Conservation (phyloP, 805 yeast genomes). For the Wickerhamia fluorescens region DNA sequence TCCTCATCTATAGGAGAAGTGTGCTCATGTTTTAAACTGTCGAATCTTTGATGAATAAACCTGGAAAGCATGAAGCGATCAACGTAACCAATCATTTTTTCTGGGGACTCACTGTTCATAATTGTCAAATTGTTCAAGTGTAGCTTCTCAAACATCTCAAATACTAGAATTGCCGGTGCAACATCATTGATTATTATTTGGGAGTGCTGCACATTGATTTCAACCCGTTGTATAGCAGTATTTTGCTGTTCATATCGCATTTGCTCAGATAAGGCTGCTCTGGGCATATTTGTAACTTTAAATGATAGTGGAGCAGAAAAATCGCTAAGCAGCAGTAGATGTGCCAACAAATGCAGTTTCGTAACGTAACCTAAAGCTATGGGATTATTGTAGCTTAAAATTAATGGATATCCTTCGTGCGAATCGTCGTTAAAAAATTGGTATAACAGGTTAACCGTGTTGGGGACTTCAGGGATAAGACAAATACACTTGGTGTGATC, state of each 20-base stretch:
- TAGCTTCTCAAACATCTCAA: conserved; percentile 34
- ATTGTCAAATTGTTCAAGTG: conserved; percentile 30
- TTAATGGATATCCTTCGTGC: conserved; percentile 38
- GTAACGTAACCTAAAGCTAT: conserved; percentile 27
- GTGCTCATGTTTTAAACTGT: conserved; percentile 9
- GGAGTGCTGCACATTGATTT: conserved; percentile 14
- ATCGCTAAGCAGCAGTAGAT: conserved; percentile 4
- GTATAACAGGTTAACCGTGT: conserved; percentile 14
- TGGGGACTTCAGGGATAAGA: conserved; percentile 17
- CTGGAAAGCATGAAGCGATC: conserved; percentile 30
- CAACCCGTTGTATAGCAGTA: conserved; percentile 7
- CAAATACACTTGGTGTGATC: conserved; percentile 20
- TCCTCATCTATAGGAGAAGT: too few relatives aligned
- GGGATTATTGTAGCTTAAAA: conserved; percentile 19
- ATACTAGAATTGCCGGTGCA: conserved; percentile 23
- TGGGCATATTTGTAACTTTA: conserved; percentile 13
- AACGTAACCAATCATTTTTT: conserved; percentile 27
- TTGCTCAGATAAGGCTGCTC: conserved; percentile 16
- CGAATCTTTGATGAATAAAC: conserved; percentile 22
- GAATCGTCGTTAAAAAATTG: conserved; percentile 21
- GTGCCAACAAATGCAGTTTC: conserved; percentile 18
- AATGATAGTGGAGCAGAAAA: conserved; percentile 11
- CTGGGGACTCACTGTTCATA: conserved; percentile 10
- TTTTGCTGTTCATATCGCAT: conserved; percentile 15
- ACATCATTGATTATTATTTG: conserved; percentile 21